These are phyloP conservation scores for Diphasiastrum complanatum DNA, from an alignment of 83 land plant species.

Conservation along the genomic window DNA sequence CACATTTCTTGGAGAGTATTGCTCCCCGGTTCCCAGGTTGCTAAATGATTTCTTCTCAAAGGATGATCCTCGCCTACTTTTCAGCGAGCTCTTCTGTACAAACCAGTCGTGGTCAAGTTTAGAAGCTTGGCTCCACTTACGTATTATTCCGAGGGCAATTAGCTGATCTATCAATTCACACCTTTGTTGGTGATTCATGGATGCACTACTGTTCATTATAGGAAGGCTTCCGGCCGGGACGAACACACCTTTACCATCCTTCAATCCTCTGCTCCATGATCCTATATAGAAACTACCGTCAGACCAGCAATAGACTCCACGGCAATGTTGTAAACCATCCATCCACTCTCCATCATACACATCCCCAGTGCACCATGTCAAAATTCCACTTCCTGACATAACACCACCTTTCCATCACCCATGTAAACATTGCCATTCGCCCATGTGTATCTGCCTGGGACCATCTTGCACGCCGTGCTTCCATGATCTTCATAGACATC, in stretches of 20 bases:
- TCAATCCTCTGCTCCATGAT: conserved; percentile 57
- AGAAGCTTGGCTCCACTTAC: conserved; percentile 19
- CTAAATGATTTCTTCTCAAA: conserved; percentile 6
- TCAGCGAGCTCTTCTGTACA: conserved; percentile 13
- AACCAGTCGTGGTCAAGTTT: conserved; percentile 6
- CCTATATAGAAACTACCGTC: conserved; percentile 58
- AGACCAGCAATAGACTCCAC: conserved; percentile 46
- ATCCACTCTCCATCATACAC: conserved; percentile 54
- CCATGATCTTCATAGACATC: conserved; percentile 71
- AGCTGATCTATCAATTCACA: conserved; percentile 7
- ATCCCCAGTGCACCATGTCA: conserved; percentile 61
- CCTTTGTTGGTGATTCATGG: background rate
- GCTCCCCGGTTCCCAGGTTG: conserved; percentile 2
- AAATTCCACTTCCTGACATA: conserved; percentile 62
- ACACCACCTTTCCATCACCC: conserved; percentile 61
- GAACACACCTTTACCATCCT: conserved; percentile 65
- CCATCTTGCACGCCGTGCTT: conserved; percentile 57
- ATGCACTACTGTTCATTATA: background rate
- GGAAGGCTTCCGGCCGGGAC: conserved; percentile 48
- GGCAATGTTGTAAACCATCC: conserved; percentile 55
- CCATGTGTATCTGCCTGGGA: conserved; percentile 50
- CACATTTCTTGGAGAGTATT: conserved; percentile 4
- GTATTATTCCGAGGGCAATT: background rate
- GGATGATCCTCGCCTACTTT: conserved; percentile 20
- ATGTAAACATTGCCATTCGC: conserved; percentile 40